phyloP scores from a whole-genome alignment of 2,329 filamentous ascomycete species.

The Alternaria viburni region DNA sequence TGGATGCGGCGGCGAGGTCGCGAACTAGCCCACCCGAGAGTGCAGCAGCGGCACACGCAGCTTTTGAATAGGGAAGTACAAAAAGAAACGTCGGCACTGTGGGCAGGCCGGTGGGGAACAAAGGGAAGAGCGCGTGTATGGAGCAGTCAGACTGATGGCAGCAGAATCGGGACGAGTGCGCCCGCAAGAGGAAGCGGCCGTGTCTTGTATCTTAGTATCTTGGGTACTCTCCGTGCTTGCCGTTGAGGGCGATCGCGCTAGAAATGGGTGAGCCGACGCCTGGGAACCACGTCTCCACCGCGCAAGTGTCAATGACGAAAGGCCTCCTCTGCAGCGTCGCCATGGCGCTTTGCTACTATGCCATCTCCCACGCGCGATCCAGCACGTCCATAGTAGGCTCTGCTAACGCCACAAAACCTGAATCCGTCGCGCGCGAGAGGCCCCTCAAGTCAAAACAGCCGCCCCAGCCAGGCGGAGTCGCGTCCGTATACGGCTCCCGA shows the following conservation, averaged over 20 bases:
- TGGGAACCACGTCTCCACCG: constrained; percentile 26
- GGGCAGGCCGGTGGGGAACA: neutral
- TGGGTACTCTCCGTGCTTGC: constrained; percentile 23
- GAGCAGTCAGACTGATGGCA: neutral
- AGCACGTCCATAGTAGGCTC: constrained; percentile 23
- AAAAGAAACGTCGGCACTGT: neutral
- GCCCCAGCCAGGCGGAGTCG: constrained; percentile 18
- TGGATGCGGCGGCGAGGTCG: constrained; percentile 6
- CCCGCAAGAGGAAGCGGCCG: constrained; percentile 3
- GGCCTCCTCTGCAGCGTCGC: constrained; percentile 2
- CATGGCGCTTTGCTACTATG: neutral
- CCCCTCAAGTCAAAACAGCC: constrained; percentile 23
- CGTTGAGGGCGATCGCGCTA: constrained; percentile 30
- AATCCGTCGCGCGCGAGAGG: constrained; percentile 7
- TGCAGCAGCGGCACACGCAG: constrained; percentile 11
- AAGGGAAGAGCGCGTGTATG: neutral
- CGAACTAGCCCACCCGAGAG: constrained; percentile 14
- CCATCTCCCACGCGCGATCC: neutral
- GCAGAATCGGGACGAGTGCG: neutral
- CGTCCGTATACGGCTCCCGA: constrained; percentile 17
- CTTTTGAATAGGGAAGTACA: constrained; percentile 1
- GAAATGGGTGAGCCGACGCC: constrained; percentile 22
- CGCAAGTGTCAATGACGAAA: constrained; percentile 30
- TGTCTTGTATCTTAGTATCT: constrained; percentile 15
- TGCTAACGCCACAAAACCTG: constrained; percentile 31